phyloP scores from a whole-genome alignment of 164 flowering plant species.

The Kalanchoe fedtschenkoi region DNA sequence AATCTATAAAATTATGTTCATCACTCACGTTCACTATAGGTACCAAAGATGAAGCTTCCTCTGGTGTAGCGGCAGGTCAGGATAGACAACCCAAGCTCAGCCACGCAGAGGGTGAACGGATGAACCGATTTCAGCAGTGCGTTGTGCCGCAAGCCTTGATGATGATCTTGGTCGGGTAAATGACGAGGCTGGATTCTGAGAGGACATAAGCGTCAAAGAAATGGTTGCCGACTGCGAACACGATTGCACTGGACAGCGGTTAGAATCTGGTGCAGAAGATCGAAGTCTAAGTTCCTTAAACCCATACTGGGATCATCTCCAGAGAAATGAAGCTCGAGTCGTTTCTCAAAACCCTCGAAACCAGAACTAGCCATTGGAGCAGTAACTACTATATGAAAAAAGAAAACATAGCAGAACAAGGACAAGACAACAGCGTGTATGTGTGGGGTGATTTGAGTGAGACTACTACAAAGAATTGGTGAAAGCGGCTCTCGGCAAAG shows the following conservation, averaged over 20 bases:
- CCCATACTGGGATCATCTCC: conserved; percentile 51
- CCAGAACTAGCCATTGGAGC: background rate
- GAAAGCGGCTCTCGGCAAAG: too few relatives aligned
- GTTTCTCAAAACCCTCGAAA: conserved; percentile 1
- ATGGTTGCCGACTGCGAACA: conserved; percentile 63
- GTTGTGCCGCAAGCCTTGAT: conserved; percentile 98
- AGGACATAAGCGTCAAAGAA: conserved; percentile 78
- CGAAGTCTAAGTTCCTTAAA: conserved; percentile 40
- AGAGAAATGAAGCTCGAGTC: conserved; percentile 63
- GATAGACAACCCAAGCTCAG: conserved; percentile 31
- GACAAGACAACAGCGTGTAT: too few relatives aligned
- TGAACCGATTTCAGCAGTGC: conserved; percentile 74
- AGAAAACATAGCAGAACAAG: too few relatives aligned
- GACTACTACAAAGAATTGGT: too few relatives aligned
- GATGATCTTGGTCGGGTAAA: conserved; percentile 73
- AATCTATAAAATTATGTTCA: too few relatives aligned
- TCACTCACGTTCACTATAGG: too few relatives aligned
- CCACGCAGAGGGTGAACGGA: conserved; percentile 39
- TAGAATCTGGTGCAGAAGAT: conserved; percentile 36
- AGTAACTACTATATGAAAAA: too few relatives aligned
- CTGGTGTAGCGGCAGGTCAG: conserved; percentile 61
- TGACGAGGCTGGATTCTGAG: conserved; percentile 84
- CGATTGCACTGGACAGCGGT: conserved; percentile 80
- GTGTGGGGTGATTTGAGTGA: too few relatives aligned
- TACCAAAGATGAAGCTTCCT: conserved; percentile 82